Percentiles rank a stretch among this genome's conserved stretches.
These are phyloP conservation scores for Plectranthus barbatus DNA, from an alignment of 257 asterid genomes.

Conservation along the genomic window DNA sequence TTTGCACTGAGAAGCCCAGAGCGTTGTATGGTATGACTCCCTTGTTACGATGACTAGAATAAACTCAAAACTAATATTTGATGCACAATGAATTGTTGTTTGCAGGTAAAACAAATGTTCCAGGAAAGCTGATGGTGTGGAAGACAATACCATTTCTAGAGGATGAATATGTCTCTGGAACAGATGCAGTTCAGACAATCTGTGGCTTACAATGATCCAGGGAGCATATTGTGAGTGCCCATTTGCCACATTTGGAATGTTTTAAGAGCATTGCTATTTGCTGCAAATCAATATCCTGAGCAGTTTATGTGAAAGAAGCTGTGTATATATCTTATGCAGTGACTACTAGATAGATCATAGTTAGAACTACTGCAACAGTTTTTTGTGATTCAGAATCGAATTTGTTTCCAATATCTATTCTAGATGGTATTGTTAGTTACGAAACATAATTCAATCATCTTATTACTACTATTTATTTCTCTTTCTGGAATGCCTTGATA, in stretches of 20 bases:
- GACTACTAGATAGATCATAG: background rate
- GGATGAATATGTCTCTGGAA: constrained; percentile 60
- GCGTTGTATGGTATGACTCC: constrained; percentile 35
- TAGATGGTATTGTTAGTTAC: too few relatives aligned
- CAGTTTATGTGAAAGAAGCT: background rate
- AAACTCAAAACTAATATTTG: background rate
- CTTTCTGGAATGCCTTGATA: too few relatives aligned
- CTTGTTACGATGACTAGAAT: background rate
- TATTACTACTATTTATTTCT: too few relatives aligned
- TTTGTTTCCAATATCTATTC: too few relatives aligned
- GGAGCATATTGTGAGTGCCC: background rate
- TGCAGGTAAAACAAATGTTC: constrained; percentile 32
- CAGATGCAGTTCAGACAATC: constrained; percentile 43
- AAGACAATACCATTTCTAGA: constrained; percentile 63
- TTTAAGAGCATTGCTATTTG: background rate
- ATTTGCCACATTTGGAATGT: background rate
- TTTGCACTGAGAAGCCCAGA: too few relatives aligned
- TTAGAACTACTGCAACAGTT: too few relatives aligned
- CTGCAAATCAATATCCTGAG: too few relatives aligned
- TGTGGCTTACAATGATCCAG: constrained; percentile 29
- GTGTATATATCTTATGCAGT: background rate
- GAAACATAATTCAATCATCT: background rate
- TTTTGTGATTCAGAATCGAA: too few relatives aligned
- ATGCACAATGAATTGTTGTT: background rate
- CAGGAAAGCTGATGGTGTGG: constrained; percentile 60